Evolutionary conservation across 805 yeast genomes (phyloP).

Genomic region (Tetrapisispora taiwanensis): DNA sequence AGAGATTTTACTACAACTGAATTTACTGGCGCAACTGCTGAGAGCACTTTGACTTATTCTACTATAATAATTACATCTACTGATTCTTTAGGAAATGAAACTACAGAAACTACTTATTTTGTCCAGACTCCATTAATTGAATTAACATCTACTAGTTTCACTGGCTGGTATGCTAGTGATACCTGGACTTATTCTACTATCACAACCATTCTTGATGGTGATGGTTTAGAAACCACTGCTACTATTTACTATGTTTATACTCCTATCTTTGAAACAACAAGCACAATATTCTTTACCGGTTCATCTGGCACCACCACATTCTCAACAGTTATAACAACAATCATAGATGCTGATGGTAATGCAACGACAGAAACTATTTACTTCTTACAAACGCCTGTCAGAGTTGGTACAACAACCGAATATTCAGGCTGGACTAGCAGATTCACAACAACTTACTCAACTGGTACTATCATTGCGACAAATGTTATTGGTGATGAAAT

Average conservation of each 20-base stretch:
- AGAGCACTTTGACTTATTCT: neutral
- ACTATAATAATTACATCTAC: neutral
- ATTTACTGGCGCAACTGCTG: neutral
- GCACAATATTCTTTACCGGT: neutral
- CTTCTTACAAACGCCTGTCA: neutral
- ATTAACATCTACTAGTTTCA: neutral
- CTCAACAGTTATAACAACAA: neutral
- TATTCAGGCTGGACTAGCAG: neutral
- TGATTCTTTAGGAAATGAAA: neutral
- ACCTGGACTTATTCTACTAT: neutral
- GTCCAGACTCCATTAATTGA: neutral
- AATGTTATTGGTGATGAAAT: neutral
- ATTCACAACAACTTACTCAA: neutral
- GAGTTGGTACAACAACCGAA: neutral
- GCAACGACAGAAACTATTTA: slow-evolving; percentile 1
- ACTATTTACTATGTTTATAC: slow-evolving; percentile 1
- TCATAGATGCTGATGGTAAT: neutral
- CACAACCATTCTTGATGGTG: neutral
- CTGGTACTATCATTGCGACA: neutral
- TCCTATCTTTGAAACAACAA: neutral
- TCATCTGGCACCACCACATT: neutral
- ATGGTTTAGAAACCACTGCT: neutral
- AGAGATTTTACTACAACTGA: neutral
- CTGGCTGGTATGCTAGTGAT: neutral
- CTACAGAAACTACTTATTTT: neutral